phyloP scores from a whole-genome alignment of 306 rosid genomes.

The Quercus dentata region DNA sequence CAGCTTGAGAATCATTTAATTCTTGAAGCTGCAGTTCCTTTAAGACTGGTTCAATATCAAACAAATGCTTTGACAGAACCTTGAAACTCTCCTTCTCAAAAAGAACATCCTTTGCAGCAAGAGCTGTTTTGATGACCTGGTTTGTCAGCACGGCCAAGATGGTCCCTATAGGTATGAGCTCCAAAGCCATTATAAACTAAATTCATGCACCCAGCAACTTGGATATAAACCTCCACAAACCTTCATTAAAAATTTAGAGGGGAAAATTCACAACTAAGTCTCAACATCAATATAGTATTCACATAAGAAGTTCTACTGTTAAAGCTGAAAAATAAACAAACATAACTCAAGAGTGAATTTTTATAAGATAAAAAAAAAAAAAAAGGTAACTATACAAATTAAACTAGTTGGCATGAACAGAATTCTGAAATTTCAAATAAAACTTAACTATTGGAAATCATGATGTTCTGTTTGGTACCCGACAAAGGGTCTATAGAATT shows the following conservation, averaged over 20 bases:
- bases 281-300: background rate
- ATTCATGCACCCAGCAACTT: background rate
- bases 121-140: constrained; percentile 68
- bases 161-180: constrained; percentile 76
- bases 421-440: background rate
- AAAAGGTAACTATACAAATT: background rate
- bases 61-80: constrained; percentile 59
- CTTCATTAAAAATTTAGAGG: background rate
- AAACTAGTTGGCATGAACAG: background rate
- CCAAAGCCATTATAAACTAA: constrained; percentile 40
- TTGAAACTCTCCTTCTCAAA: constrained; percentile 66
- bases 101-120: constrained; percentile 67
- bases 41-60: constrained; percentile 64
- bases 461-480: background rate
- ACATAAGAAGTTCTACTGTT: background rate
- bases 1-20: constrained; percentile 72
- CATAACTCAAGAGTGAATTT: background rate
- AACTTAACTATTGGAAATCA: background rate
- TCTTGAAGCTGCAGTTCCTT: constrained; percentile 72
- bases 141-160: constrained; percentile 65
- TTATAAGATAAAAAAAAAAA: background rate
- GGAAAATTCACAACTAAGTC: background rate
- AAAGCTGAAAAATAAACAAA: background rate
- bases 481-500: background rate
- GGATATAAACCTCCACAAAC: background rate